Evolutionary conservation across 2,329 filamentous ascomycete species (phyloP), one percentile per base, ranked within the genome.

Genomic region (Xylariaceae sp.): DNA sequence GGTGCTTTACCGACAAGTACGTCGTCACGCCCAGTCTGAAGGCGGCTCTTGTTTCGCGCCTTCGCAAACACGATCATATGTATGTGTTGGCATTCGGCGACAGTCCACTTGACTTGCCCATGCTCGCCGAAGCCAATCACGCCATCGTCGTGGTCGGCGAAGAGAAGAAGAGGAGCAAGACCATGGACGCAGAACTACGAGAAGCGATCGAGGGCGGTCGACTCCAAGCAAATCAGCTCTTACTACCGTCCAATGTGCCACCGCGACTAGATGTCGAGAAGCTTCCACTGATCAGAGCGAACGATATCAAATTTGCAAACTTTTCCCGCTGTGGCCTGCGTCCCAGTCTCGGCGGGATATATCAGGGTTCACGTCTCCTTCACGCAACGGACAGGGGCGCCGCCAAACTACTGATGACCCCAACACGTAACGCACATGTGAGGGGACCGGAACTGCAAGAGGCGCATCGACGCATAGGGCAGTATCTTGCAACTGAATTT

Each of bases 41-140:
- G 67, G 77, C 72, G 1, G 65, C 65, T 0, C 48, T 86, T 23
- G 80, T 84, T 0, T 54, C 55, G 1, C 72, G 67, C 2, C 67
- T 86, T 17, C 72, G 70, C 55, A 30, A 73, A 0, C 15, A 15
- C 0, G 62, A 77, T 47, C 2, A 70, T 0, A 50, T 76, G 34
- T 69, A 76, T 45, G 79, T 86, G 15, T 79, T 74, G 68, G 84
- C 82, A 0, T 83, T 88, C 64, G 84, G 84, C n/a, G 83, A 87
- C 64, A 83, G 84, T 63, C 75, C 75, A 0, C 61, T 86, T 5
- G 85, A 88, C 63, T 45, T 88, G 15, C 69, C 73, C 0, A 88
- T 88, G 85, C 63, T 88, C 10, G 63, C 61, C 2, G 64, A 71
- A 39, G 84, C 85, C 0, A 70, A 87, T 63, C 60, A 78, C 58